Evolutionary conservation across 129 eudicot species (phyloP).

Genomic region (Logfia minima): DNA sequence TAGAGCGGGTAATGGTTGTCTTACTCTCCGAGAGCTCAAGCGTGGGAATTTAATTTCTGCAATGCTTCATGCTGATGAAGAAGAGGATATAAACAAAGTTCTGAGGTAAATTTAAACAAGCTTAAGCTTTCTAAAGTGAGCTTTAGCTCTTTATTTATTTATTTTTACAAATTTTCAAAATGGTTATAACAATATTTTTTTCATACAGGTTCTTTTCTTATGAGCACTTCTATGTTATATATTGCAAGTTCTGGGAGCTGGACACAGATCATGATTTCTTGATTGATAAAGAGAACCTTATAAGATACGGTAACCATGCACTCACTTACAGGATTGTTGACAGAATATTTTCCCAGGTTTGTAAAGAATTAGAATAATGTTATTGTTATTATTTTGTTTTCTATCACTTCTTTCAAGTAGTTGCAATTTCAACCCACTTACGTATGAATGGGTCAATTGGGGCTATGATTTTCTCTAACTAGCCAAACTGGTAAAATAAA

Average conservation of each 20-base stretch:
- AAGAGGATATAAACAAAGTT: constrained; percentile 77
- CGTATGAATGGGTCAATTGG: not conserved
- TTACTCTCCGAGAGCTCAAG: constrained; percentile 65
- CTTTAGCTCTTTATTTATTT: not conserved
- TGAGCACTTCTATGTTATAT: constrained; percentile 69
- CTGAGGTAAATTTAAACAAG: constrained; percentile 36
- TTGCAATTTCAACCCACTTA: not conserved
- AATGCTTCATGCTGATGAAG: constrained; percentile 74
- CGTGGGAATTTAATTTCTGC: constrained; percentile 57
- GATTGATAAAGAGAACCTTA: constrained; percentile 72
- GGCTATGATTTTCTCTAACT: not conserved
- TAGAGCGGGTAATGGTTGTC: constrained; percentile 62
- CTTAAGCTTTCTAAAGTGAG: not conserved
- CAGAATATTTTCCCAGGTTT: constrained; percentile 71
- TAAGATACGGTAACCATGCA: constrained; percentile 69
- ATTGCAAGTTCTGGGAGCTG: constrained; percentile 79
- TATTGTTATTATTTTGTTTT: not conserved
- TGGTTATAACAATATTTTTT: not conserved
- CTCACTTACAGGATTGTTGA: constrained; percentile 73
- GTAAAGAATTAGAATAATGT: not conserved
- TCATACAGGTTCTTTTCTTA: constrained; percentile 59
- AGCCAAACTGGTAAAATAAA: not conserved
- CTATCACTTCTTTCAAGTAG: constrained; percentile 8
- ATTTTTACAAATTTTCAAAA: not conserved
- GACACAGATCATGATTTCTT: constrained; percentile 76